Evolutionary conservation across 495 filamentous ascomycete genomes (phyloP).

Genomic region (Lindgomyces ingoldianus): DNA sequence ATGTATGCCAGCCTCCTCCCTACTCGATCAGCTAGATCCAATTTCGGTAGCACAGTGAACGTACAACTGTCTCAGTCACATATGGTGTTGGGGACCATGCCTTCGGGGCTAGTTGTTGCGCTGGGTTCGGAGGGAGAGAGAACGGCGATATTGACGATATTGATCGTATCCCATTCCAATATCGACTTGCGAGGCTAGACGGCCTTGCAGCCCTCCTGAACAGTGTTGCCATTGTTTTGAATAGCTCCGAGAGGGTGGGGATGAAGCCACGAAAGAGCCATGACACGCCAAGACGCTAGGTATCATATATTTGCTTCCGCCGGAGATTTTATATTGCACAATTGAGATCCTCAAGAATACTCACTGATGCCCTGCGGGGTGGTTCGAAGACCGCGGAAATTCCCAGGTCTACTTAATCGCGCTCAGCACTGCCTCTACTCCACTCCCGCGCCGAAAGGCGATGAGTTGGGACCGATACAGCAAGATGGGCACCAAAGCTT

Average conservation of each 20-base stretch:
- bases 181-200: neutral
- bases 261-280: slow-evolving; percentile 1
- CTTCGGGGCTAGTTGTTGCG: slow-evolving; percentile 3
- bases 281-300: slow-evolving; percentile 21
- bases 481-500: slow-evolving; percentile 27
- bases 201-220: slow-evolving; percentile 15
- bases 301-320: neutral
- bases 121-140: neutral
- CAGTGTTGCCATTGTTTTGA: slow-evolving; percentile 7
- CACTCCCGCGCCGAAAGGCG: neutral
- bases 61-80: slow-evolving; percentile 63
- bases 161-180: neutral
- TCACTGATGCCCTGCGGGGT: neutral
- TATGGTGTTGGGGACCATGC: slow-evolving; percentile 48
- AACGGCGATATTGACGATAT: neutral
- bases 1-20: slow-evolving; percentile 86
- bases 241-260: neutral
- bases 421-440: too few species aligned
- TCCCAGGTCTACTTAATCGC: neutral
- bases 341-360: neutral
- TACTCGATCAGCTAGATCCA: slow-evolving; percentile 51
- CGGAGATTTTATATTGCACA: neutral
- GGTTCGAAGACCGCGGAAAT: neutral
- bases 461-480: slow-evolving; percentile 17
- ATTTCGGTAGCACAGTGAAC: slow-evolving; percentile 39